A percentile compares a stretch with the other conserved stretches of the same genome.
Evolutionary conservation across 2,329 filamentous ascomycete species (phyloP).

Genomic region (Byssoonygena ceratinophila): DNA sequence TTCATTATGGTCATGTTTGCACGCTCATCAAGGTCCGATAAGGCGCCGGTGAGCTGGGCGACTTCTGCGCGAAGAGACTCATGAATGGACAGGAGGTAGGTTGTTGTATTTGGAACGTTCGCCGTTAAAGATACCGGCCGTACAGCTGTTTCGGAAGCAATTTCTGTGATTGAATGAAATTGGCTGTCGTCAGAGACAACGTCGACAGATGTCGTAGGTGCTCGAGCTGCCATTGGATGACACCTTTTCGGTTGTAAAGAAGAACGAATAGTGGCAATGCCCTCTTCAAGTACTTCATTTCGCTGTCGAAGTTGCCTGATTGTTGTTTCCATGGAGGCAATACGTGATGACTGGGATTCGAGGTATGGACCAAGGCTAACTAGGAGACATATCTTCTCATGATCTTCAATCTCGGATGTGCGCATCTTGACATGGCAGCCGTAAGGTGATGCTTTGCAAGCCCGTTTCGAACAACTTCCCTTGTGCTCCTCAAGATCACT

Average conservation of each 20-base stretch:
- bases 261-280: slow-evolving; percentile 34
- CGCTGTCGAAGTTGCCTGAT: slow-evolving; percentile 37
- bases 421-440: slow-evolving; percentile 35
- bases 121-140: slow-evolving; percentile 19
- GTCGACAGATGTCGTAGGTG: slow-evolving; percentile 14
- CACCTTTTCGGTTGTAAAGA: slow-evolving; percentile 30
- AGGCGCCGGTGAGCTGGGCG: slow-evolving; percentile 42
- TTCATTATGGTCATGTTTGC: slow-evolving; percentile 54
- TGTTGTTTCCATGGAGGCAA: slow-evolving; percentile 37
- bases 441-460: slow-evolving; percentile 33
- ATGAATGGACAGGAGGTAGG: slow-evolving; percentile 51
- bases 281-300: slow-evolving; percentile 40
- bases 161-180: slow-evolving; percentile 1
- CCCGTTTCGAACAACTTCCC: slow-evolving; percentile 29
- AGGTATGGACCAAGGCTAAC: slow-evolving; percentile 39
- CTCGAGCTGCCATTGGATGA: slow-evolving; percentile 14
- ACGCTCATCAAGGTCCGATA: slow-evolving; percentile 51
- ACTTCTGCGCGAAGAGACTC: slow-evolving; percentile 52
- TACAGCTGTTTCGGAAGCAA: slow-evolving; percentile 16
- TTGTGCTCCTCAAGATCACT: slow-evolving; percentile 29
- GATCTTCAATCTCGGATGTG: slow-evolving; percentile 31
- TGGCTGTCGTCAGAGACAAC: not conserved
- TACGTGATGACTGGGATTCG: slow-evolving; percentile 34
- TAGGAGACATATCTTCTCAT: slow-evolving; percentile 43
- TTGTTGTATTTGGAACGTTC: slow-evolving; percentile 36